Evolutionary conservation across 352 stramenopile genomes (phyloP).

Genomic region (Phytophthora sp.): DNA sequence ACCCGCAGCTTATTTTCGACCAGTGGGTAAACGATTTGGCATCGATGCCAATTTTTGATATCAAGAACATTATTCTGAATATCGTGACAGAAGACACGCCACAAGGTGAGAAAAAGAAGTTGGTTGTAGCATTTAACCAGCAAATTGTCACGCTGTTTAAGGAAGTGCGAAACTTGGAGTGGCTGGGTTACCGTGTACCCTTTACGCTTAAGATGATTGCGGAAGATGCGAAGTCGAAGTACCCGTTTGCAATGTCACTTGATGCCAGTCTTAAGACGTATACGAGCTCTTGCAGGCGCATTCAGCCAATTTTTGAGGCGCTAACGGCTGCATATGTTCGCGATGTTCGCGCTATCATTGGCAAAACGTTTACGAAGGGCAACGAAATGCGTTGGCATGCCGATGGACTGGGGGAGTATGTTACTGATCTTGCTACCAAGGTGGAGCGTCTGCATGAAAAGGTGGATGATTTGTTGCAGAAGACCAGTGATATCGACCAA

Average conservation of each 20-base stretch:
- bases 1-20: conserved; percentile 94
- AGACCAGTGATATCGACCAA: conserved; percentile 93
- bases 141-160: conserved; percentile 98
- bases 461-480: conserved; percentile 95
- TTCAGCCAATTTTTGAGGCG: conserved; percentile 86
- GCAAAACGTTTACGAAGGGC: conserved; percentile 89
- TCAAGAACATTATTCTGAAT: conserved; percentile 92
- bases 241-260: conserved; percentile 97
- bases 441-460: conserved; percentile 98
- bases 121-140: conserved; percentile 96
- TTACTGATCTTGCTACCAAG: conserved; percentile 89
- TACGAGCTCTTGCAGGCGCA: conserved; percentile 71
- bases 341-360: conserved; percentile 84
- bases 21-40: conserved; percentile 94
- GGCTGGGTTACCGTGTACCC: conserved; percentile 97
- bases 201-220: conserved; percentile 96
- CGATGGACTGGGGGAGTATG: conserved; percentile 88
- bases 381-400: conserved; percentile 91
- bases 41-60: conserved; percentile 91
- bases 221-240: conserved; percentile 97
- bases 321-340: conserved; percentile 78
- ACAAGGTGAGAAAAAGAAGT: conserved; percentile 74
- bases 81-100: conserved; percentile 85
- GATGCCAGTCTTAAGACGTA: conserved; percentile 97
- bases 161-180: conserved; percentile 98